Base-by-base conservation (phyloP, 805 yeast genomes). In the Yamadazyma kitorensis region DNA sequence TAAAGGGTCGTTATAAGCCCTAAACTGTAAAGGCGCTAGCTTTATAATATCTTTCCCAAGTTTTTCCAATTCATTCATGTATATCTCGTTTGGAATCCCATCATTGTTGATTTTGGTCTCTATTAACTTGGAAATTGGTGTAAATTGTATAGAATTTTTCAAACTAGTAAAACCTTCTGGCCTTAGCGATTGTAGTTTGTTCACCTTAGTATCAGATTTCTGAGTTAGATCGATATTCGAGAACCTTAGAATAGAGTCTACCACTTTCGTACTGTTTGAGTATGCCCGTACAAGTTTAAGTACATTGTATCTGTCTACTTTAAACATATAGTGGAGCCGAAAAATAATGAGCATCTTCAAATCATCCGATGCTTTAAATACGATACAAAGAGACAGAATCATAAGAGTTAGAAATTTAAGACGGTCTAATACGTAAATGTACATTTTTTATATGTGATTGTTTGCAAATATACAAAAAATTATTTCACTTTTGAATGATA, bases 391-490 rank as follows among this genome's bases (percentile, higher is more conserved):
- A 12, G 16, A 12, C 12, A 15, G 13, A 15, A 12, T 6, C 7
- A 11, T 8, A 25, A n/a, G 7, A 10, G 13, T 25, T 15, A 14
- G 18, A 25, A 25, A 3, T 11, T 14, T n/a, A 12, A 8, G 13
- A 23, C 26, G 12, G 11, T 23, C 26, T 4, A 4, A 26, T 29
- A 43, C 48, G 44, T 41, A 44, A 37, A 39, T 44, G 42, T 44
- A 44, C 45, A 41, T 44, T 41, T 43, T 31, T 24, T 30, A 30
- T 29, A 25, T n/a, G n/a, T n/a, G 29, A 29, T 31, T 39, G 37
- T 30, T 29, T 37, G 42, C 41, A 36, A 33, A 25, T 21, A 33
- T 36, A 37, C 40, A 31, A 33, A 33, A 29, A 34, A n/a, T n/a
- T n/a, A n/a, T n/a, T n/a, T n/a, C 16, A 37, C 23, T 12, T 30